Evolutionary conservation across 2,329 filamentous ascomycete genomes (phyloP).

Genomic region (Trichoderma brevicompactum): DNA sequence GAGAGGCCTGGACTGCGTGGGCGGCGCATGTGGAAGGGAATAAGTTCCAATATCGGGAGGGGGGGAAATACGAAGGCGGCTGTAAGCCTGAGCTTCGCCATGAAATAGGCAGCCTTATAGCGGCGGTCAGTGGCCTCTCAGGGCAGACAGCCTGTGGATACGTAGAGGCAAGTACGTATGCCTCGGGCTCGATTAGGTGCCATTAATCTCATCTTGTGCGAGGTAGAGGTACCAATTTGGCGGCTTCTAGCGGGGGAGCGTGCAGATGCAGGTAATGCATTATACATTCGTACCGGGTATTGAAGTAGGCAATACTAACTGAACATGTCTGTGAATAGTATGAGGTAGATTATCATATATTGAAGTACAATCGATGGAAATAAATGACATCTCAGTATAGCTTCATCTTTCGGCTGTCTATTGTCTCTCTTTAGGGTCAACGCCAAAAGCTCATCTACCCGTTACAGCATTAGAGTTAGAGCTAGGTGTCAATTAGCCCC

Average conservation of each 20-base stretch:
- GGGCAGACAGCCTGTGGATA: slow-evolving; percentile 16
- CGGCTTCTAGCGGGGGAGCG: neutral
- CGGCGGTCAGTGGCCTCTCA: slow-evolving; percentile 5
- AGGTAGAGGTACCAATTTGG: neutral
- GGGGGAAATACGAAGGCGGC: neutral
- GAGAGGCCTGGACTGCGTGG: neutral
- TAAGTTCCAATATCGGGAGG: neutral
- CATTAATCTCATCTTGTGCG: neutral
- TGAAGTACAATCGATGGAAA: too few relatives aligned
- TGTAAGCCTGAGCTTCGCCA: neutral
- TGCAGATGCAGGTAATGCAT: too few relatives aligned
- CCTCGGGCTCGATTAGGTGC: neutral
- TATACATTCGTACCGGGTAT: too few relatives aligned
- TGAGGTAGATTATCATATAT: too few relatives aligned
- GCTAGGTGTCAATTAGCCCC: neutral
- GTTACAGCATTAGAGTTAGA: neutral
- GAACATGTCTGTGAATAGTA: too few relatives aligned
- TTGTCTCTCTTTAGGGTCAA: too few relatives aligned
- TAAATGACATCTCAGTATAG: too few relatives aligned
- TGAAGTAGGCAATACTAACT: too few relatives aligned
- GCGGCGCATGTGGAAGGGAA: neutral
- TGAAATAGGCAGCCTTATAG: slow-evolving; percentile 10
- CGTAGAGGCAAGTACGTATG: neutral
- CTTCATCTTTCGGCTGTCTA: too few relatives aligned
- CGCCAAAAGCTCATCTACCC: too few relatives aligned